Conservation (phyloP, 805 yeast species). For the Kodamaea restingae region DNA sequence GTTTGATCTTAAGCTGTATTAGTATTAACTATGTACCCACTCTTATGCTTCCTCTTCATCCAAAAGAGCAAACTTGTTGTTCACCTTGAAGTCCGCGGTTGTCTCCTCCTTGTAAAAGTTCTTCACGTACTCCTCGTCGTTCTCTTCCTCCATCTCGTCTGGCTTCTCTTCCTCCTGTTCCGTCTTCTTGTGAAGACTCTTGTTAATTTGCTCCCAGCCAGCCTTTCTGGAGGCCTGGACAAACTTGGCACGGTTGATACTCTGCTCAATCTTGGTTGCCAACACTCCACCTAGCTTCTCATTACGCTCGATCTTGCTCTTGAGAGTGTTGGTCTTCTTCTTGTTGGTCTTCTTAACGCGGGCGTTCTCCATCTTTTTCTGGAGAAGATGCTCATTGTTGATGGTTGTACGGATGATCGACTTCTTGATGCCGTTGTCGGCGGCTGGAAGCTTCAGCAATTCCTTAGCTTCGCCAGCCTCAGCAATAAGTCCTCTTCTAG, state of each 20-base stretch:
- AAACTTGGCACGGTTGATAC: conserved; percentile 59
- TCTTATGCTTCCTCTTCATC: conserved; percentile 35
- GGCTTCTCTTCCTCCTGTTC: conserved; percentile 7
- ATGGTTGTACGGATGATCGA: conserved; percentile 64
- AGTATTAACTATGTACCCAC: not conserved
- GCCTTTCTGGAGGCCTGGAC: conserved; percentile 62
- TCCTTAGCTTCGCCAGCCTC: conserved; percentile 46
- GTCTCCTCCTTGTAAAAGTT: conserved; percentile 23
- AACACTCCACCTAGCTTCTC: conserved; percentile 51
- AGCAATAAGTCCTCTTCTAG: conserved; percentile 58
- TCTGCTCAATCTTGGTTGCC: conserved; percentile 58
- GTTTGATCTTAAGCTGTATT: too few species aligned
- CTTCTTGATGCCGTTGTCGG: conserved; percentile 55
- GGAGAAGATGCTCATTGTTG: conserved; percentile 60
- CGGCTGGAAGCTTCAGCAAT: conserved; percentile 50
- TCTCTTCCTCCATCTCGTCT: conserved; percentile 16
- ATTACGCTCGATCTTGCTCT: conserved; percentile 44
- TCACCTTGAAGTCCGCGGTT: conserved; percentile 6
- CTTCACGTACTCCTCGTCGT: conserved; percentile 29
- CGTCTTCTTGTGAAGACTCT: conserved; percentile 33
- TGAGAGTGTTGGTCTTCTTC: conserved; percentile 29
- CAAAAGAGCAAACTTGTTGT: conserved; percentile 34
- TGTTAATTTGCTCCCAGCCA: conserved; percentile 69
- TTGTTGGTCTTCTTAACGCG: conserved; percentile 28
- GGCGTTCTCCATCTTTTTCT: conserved; percentile 48